Evolutionary conservation across 1,284 basidiomycete genomes (phyloP).

Genomic region (Takashimella tepidaria): DNA sequence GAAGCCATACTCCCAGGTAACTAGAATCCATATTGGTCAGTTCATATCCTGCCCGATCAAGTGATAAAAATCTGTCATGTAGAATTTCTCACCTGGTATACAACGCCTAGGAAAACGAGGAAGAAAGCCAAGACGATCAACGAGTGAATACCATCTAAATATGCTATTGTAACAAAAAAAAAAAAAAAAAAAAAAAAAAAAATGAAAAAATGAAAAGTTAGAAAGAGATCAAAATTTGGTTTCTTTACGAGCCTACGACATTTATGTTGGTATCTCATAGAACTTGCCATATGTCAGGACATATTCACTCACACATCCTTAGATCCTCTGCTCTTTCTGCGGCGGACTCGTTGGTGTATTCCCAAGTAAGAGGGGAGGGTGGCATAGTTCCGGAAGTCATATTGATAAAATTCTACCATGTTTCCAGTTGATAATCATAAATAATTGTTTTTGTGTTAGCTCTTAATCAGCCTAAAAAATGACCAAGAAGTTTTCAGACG

Average conservation of each 20-base stretch:
- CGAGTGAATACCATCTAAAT: conserved; percentile 57
- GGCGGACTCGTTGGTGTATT: conserved; percentile 64
- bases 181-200: too few species aligned
- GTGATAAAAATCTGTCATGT: too few species aligned
- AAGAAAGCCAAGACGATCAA: conserved; percentile 64
- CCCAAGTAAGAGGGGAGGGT: conserved; percentile 62
- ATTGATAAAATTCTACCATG: conserved; percentile 59
- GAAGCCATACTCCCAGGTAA: conserved; percentile 58
- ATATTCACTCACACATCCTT: conserved; percentile 54
- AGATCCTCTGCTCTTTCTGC: conserved; percentile 55
- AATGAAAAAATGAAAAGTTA: too few species aligned
- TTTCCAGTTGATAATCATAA: conserved; percentile 7
- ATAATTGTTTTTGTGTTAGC: too few species aligned
- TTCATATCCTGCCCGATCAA: too few species aligned
- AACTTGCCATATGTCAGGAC: neutral
- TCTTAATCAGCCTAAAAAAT: too few species aligned
- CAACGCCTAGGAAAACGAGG: conserved; percentile 61
- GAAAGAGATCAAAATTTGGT: too few species aligned
- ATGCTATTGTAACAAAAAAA: conserved; percentile 54
- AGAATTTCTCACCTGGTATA: conserved; percentile 66
- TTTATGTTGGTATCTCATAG: neutral
- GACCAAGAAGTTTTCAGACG: too few species aligned
- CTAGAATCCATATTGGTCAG: too few species aligned
- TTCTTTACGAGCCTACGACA: too few species aligned
- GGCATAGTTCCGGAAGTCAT: conserved; percentile 55